Evolutionary conservation across 2,329 filamentous ascomycete species (phyloP), one percentile per base, ranked within the genome.

Genomic region (Colletotrichum ledebouriae): DNA sequence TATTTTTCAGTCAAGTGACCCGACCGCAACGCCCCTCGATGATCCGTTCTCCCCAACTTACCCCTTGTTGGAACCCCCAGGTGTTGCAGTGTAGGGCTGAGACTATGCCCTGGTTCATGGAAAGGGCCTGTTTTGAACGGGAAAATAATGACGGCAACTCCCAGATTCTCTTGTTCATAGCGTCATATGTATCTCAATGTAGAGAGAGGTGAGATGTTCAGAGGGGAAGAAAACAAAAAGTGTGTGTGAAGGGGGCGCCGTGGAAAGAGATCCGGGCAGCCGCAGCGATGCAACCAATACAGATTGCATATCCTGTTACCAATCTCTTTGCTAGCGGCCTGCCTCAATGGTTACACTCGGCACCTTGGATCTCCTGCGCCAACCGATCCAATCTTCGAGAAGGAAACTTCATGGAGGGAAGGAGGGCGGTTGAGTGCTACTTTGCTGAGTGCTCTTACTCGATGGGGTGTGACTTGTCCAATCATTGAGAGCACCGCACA

Each of bases 311-410:
- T 60, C 58, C 37, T 52, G 33, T 60, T 60, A 60, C 58, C 58
- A 50, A 60, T 34, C 10, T 42, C 20, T 59, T 50, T 50, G 39
- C 39, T 59, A 52, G 39, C 52, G 29, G 63, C 59, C 64, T 64
- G 37, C 55, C 42, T 34, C n/a, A 49, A 50, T 65, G 61, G 66
- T 69, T 66, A 56, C 66, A 65, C 62, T 69, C 61, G 66, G 61
- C 61, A 66, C 49, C 49, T 69, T 34, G 10, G 5, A 59, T 15
- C 15, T 56, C 39, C 64, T 53, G 7, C 25, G 12, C 42, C 29
- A 56, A n/a, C 39, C 41, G 61, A 68, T 44, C 3, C 33, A 47
- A 56, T 65, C 46, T 65, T 59, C 55, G 65, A 65, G 53, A 59
- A 65, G 33, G 33, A 46, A 46, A 33, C 42, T 13, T 17, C 17